phyloP scores from a whole-genome alignment of 2,329 filamentous ascomycete genomes.

The Arthrobotrys pseudoclavata region DNA sequence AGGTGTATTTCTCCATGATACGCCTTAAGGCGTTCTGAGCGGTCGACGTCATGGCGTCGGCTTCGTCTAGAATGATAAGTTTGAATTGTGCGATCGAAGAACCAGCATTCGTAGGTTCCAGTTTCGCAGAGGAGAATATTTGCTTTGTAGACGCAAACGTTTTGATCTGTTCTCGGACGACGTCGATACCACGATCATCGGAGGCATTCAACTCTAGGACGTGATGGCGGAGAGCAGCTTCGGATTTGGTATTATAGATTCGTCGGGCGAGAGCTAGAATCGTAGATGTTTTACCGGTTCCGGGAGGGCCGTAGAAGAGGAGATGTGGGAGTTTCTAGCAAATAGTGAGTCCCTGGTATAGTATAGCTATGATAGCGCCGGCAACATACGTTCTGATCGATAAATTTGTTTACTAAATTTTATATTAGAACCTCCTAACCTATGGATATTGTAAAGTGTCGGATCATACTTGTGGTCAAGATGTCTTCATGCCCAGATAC shows the following conservation, averaged over 20 bases:
- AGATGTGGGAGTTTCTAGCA: slow-evolving; percentile 85
- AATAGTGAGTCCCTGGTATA: slow-evolving; percentile 4
- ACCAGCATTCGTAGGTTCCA: slow-evolving; percentile 66
- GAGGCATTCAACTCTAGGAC: slow-evolving; percentile 97
- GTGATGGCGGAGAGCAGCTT: slow-evolving; percentile 95
- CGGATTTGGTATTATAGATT: slow-evolving; percentile 79
- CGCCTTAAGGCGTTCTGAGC: slow-evolving; percentile 96
- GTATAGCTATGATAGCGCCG: background rate
- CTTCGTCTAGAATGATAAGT: slow-evolving; percentile 96
- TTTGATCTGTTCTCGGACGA: slow-evolving; percentile 98
- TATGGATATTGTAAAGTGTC: background rate
- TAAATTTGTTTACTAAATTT: slow-evolving; percentile 84
- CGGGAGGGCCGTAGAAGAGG: slow-evolving; percentile 94
- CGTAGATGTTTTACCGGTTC: slow-evolving; percentile 97
- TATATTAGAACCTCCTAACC: slow-evolving; percentile 6
- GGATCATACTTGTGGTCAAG: slow-evolving; percentile 77
- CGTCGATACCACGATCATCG: slow-evolving; percentile 96
- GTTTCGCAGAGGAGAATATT: slow-evolving; percentile 78
- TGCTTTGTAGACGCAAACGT: slow-evolving; percentile 98
- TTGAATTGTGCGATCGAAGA: slow-evolving; percentile 75
- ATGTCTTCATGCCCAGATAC: slow-evolving; percentile 98
- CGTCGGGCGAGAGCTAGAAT: slow-evolving; percentile 91
- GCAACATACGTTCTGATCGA: slow-evolving; percentile 81
- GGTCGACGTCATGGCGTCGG: slow-evolving; percentile 99
- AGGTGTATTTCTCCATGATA: slow-evolving; percentile 99